These are phyloP conservation scores for Thymus mandschuricus DNA, from an alignment of 257 asterid genomes.

Conservation along the genomic window DNA sequence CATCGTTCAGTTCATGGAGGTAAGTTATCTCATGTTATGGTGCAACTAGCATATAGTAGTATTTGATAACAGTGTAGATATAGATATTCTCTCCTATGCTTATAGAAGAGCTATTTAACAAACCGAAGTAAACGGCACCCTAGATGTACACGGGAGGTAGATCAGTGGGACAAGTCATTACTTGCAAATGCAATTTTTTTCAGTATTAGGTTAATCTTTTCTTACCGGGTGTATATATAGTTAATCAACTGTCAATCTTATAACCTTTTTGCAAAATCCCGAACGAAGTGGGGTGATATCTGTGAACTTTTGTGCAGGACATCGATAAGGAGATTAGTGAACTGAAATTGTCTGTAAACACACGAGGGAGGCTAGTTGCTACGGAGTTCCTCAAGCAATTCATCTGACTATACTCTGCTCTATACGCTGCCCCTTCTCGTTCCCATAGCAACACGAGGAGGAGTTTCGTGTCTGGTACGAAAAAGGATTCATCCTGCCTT, in stretches of 20 bases:
- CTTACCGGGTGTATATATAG: background rate
- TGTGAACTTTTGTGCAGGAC: constrained; percentile 64
- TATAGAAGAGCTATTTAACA: constrained; percentile 5
- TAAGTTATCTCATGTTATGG: constrained; percentile 34
- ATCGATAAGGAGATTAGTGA: constrained; percentile 95
- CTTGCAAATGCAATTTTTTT: background rate
- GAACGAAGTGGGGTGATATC: constrained; percentile 4
- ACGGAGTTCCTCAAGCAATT: constrained; percentile 98
- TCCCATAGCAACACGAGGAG: no score
- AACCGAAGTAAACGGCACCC: background rate
- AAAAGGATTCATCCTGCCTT: no score
- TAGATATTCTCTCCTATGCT: background rate
- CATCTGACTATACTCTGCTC: constrained; percentile 41
- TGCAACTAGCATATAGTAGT: constrained; percentile 6
- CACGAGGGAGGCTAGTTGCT: constrained; percentile 97
- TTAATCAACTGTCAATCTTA: background rate
- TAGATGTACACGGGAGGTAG: no score
- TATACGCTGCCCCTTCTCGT: background rate
- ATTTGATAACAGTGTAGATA: background rate
- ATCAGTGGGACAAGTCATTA: background rate
- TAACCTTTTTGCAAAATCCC: background rate
- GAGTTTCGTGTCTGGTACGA: no score
- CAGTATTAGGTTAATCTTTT: background rate
- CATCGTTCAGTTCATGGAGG: constrained; percentile 99
- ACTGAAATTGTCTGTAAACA: constrained; percentile 84